Percentiles rank a stretch among this genome's conserved stretches.
These are phyloP conservation scores for Acanthamoeba triangularis DNA, from an alignment of 208 protist species.

Conservation along the genomic window DNA sequence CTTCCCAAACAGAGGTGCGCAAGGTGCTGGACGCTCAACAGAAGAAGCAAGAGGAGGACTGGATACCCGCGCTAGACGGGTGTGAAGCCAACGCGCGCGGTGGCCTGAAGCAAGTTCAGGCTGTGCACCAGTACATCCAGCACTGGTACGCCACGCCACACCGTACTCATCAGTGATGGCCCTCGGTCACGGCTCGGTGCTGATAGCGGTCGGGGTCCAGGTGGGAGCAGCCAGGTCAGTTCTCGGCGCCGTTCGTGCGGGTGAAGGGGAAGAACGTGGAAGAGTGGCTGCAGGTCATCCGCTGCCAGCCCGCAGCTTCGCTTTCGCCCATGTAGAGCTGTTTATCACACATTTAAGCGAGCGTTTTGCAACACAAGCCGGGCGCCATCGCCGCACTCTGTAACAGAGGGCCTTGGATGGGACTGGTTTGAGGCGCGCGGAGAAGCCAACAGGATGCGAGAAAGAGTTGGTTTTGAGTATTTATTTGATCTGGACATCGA, in stretches of 20 bases:
- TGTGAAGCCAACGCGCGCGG: background rate
- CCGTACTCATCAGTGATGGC: background rate
- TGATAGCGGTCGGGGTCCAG: background rate
- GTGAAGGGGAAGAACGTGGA: constrained; percentile 9
- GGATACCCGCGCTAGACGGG: background rate
- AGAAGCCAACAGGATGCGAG: no score
- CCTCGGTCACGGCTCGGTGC: no score
- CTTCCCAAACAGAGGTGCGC: background rate
- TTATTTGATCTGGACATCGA: background rate
- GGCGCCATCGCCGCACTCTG: no score
- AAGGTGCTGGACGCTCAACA: background rate
- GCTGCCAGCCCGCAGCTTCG: background rate
- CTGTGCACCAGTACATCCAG: constrained; percentile 23
- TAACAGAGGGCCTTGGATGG: no score
- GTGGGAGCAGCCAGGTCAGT: constrained; percentile 10
- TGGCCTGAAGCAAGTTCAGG: constrained; percentile 4
- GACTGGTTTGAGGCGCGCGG: no score
- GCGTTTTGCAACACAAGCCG: no score
- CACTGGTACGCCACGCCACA: background rate
- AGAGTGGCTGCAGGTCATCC: constrained; percentile 25
- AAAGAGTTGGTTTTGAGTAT: background rate
- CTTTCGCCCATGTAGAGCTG: background rate
- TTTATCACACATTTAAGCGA: no score
- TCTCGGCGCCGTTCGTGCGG: background rate
- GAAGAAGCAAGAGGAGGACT: background rate